Conservation (phyloP, 768 basidiomycete species). For the Termitomyces heimii region DNA sequence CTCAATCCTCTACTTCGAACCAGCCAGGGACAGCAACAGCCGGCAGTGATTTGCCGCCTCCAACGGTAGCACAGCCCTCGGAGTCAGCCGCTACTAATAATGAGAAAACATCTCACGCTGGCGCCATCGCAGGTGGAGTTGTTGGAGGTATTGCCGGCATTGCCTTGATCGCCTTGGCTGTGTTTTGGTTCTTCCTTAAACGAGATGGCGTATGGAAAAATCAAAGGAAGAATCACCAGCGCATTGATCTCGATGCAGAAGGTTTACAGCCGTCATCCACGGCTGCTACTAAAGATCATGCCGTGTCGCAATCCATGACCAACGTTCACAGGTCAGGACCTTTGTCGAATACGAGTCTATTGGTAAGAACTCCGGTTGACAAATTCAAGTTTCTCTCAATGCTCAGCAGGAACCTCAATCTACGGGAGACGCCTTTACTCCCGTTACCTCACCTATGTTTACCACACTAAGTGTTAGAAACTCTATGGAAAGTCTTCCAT, state of each 20-base stretch:
- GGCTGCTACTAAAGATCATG: background rate
- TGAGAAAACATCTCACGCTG: conserved; percentile 28
- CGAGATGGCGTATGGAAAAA: conserved; percentile 1
- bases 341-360: background rate
- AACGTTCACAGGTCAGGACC: background rate
- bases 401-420: conserved; percentile 2
- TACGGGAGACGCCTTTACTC: conserved; percentile 19
- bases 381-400: background rate
- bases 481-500: conserved; percentile 25
- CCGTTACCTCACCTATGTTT: conserved; percentile 22
- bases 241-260: conserved; percentile 13
- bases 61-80: background rate
- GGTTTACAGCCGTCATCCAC: background rate
- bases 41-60: background rate
- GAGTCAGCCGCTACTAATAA: background rate
- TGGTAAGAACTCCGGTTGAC: background rate
- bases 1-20: background rate
- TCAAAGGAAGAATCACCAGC: background rate
- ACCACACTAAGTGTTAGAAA: conserved; percentile 20
- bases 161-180: conserved; percentile 28
- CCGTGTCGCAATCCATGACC: conserved; percentile 9
- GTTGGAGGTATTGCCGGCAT: conserved; percentile 45
- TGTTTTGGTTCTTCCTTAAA: conserved; percentile 33
- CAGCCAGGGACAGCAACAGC: background rate
- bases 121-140: conserved; percentile 59